Percentiles rank a stretch among this genome's conserved stretches.
phyloP scores from a whole-genome alignment of 2,329 filamentous ascomycete species.

The Alternaria sp. region DNA sequence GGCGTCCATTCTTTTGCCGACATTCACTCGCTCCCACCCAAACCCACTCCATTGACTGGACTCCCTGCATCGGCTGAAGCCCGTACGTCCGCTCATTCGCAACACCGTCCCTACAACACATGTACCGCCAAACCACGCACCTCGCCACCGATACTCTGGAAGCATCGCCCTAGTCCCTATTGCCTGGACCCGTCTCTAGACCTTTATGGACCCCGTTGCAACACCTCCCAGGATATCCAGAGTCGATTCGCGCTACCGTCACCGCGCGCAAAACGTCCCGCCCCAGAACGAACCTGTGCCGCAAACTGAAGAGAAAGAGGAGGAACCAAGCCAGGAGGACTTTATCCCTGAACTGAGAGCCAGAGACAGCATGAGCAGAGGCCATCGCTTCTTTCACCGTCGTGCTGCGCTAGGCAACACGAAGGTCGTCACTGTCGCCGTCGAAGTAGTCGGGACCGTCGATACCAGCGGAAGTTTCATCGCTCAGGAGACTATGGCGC shows the following conservation, averaged over 20 bases:
- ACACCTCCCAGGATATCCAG: conserved; percentile 33
- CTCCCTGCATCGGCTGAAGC: conserved; percentile 29
- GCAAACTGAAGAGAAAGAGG: conserved; percentile 12
- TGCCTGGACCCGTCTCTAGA: conserved; percentile 17
- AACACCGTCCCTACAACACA: conserved; percentile 40
- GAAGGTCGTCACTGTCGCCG: conserved; percentile 35
- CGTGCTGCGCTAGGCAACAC: conserved; percentile 28
- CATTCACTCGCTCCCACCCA: conserved; percentile 33
- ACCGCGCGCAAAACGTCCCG: conserved; percentile 19
- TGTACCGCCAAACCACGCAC: conserved; percentile 28
- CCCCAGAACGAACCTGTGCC: conserved; percentile 7
- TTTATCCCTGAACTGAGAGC: conserved; percentile 26
- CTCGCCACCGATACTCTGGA: conserved; percentile 30
- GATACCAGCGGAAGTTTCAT: conserved; percentile 39
- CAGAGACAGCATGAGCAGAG: conserved; percentile 36
- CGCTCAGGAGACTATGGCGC: conserved; percentile 28
- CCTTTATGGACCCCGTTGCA: conserved; percentile 39
- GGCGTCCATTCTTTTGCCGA: conserved; percentile 53
- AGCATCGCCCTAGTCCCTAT: conserved; percentile 25
- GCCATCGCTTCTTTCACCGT: conserved; percentile 45
- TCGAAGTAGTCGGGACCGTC: conserved; percentile 40
- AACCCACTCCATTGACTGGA: conserved; percentile 48
- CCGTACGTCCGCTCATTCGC: conserved; percentile 44
- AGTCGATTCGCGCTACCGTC: conserved; percentile 33
- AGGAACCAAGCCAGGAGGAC: conserved; percentile 10